These are phyloP conservation scores for Polychaeton citri DNA, from an alignment of 2,329 filamentous ascomycete genomes.

Conservation along the genomic window DNA sequence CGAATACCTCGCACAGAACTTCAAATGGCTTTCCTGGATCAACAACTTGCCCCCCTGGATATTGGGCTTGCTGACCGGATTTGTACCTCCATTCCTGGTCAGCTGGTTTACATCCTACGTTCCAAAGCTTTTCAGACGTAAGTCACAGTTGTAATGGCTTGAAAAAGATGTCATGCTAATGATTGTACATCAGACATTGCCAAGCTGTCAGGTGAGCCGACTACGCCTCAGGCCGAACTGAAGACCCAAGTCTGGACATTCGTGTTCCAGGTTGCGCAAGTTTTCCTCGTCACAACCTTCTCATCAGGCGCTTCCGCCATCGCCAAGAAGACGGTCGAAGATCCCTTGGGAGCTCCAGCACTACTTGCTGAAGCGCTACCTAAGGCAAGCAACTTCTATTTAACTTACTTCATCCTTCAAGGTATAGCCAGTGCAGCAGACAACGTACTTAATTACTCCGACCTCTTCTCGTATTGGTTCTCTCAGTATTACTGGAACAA, in stretches of 20 bases:
- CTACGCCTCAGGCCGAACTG: conserved; percentile 31
- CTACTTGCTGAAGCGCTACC: conserved; percentile 24
- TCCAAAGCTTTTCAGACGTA: conserved; percentile 20
- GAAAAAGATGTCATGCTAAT: too few species aligned
- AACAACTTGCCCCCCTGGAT: conserved; percentile 16
- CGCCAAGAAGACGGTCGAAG: conserved; percentile 17
- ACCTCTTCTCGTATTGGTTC: conserved; percentile 20
- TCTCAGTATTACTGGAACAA: conserved; percentile 22
- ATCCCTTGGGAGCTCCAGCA: conserved; percentile 19
- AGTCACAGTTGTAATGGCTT: neutral
- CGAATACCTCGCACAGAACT: conserved; percentile 17
- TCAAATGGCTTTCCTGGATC: conserved; percentile 18
- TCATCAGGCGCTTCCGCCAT: conserved; percentile 24
- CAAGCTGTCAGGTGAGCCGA: conserved; percentile 23
- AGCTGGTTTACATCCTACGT: conserved; percentile 22
- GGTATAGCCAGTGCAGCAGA: conserved; percentile 18
- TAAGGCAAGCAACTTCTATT: conserved; percentile 27
- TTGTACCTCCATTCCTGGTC: conserved; percentile 18
- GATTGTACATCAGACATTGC: conserved; percentile 12
- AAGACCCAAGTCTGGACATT: conserved; percentile 27
- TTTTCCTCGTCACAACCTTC: conserved; percentile 29
- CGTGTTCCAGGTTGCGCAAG: conserved; percentile 27
- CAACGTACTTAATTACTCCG: conserved; percentile 20
- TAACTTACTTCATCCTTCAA: conserved; percentile 27
- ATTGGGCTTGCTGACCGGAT: conserved; percentile 18